Conservation (phyloP, 2,329 filamentous ascomycete species). For the Pseudogymnoascus sp. region DNA sequence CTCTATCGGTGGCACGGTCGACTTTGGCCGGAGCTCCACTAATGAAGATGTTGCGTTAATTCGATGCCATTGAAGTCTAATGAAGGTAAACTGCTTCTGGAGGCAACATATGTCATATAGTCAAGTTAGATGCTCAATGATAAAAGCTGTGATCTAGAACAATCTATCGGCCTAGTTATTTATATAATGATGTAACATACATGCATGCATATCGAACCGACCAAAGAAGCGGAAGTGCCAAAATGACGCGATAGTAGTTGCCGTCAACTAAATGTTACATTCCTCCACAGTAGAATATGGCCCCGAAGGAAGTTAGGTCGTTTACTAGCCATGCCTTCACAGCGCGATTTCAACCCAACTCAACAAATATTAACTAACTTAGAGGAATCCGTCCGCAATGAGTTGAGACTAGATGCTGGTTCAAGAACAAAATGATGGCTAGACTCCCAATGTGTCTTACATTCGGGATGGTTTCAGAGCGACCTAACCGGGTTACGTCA, state of each 20-base stretch:
- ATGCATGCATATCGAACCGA: neutral
- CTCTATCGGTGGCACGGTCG: neutral
- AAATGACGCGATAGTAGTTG: neutral
- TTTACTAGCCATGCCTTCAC: neutral
- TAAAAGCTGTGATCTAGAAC: neutral
- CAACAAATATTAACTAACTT: neutral
- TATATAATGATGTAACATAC: neutral
- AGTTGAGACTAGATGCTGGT: neutral
- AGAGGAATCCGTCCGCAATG: neutral
- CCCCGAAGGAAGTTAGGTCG: neutral
- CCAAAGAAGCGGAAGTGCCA: neutral
- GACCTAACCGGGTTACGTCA: neutral
- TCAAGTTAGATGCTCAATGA: neutral
- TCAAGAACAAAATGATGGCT: neutral
- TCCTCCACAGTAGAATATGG: neutral
- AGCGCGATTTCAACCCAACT: neutral
- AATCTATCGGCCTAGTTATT: neutral
- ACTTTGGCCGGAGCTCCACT: neutral
- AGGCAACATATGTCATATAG: neutral
- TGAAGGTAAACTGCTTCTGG: neutral
- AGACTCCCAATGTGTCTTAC: neutral
- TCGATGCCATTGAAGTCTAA: neutral
- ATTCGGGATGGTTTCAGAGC: neutral
- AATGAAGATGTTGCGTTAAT: neutral
- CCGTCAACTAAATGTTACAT: neutral